Evolutionary conservation across 2,329 filamentous ascomycete genomes (phyloP).

Genomic region (Scopulariopsis brevicaulis): DNA sequence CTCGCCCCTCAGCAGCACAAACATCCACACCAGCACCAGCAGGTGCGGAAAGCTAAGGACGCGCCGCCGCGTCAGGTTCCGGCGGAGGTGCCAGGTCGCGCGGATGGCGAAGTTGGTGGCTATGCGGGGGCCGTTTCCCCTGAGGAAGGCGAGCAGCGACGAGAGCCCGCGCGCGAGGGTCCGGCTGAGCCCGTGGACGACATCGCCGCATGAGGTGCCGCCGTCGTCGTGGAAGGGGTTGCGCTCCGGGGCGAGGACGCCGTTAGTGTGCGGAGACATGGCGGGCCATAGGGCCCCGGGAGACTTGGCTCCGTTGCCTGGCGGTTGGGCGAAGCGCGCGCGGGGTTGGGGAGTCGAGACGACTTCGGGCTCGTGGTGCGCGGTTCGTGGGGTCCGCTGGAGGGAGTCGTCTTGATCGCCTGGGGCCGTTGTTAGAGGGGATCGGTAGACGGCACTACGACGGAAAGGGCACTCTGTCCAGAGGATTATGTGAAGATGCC

Average conservation of each 20-base stretch:
- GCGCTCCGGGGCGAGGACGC: slow-evolving; percentile 8
- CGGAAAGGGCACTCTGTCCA: neutral
- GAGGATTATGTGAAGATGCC: neutral
- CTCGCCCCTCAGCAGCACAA: slow-evolving; percentile 77
- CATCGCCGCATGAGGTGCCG: slow-evolving; percentile 9
- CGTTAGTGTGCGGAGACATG: slow-evolving; percentile 2
- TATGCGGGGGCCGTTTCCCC: slow-evolving; percentile 18
- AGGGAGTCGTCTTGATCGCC: neutral
- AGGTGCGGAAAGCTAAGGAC: slow-evolving; percentile 53
- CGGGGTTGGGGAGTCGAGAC: neutral
- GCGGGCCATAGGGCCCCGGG: neutral
- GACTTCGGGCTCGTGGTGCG: neutral
- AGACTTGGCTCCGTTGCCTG: neutral
- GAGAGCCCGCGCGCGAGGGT: slow-evolving; percentile 9
- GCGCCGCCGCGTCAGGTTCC: slow-evolving; percentile 38
- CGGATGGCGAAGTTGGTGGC: slow-evolving; percentile 15
- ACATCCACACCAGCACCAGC: slow-evolving; percentile 62
- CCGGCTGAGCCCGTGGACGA: neutral
- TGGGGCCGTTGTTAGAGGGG: neutral
- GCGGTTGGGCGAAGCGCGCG: neutral
- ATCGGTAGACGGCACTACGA: neutral
- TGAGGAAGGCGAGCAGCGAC: slow-evolving; percentile 20
- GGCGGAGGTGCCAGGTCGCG: slow-evolving; percentile 18
- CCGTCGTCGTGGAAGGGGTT: slow-evolving; percentile 10
- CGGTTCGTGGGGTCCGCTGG: neutral